phyloP scores from a whole-genome alignment of 257 asterid species.

The Solanum infundibuliforme region DNA sequence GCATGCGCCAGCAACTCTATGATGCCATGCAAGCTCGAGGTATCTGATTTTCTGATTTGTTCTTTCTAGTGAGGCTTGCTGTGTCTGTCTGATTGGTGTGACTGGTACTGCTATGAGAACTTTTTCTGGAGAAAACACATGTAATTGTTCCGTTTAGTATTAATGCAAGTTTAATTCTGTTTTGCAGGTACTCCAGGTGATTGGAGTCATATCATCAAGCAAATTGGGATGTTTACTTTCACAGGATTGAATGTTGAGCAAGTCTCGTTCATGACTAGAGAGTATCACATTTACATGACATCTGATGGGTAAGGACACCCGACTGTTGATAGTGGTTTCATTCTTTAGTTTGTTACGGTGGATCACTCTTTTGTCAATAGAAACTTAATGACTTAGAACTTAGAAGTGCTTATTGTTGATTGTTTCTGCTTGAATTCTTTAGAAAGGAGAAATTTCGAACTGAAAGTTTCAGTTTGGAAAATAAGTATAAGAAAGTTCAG shows the following conservation, averaged over 20 bases:
- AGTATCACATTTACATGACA: conserved; percentile 80
- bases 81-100: background rate
- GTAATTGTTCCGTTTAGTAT: background rate
- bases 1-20: conserved; percentile 72
- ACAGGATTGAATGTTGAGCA: conserved; percentile 60
- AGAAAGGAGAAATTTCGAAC: background rate
- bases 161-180: background rate
- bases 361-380: background rate
- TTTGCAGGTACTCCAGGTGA: conserved; percentile 78
- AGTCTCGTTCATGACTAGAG: conserved; percentile 70
- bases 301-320: conserved; percentile 60
- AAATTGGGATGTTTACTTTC: conserved; percentile 84
- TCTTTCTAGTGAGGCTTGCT: background rate
- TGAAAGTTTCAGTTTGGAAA: background rate
- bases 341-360: background rate
- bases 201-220: conserved; percentile 83
- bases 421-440: background rate
- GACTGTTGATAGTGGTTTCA: background rate
- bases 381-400: background rate
- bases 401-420: background rate
- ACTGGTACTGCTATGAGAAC: background rate
- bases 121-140: background rate
- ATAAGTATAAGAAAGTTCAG: background rate
- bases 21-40: conserved; percentile 57
- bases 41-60: conserved; percentile 4